A percentile compares a stretch with the other conserved stretches of the same genome.
phyloP scores from a whole-genome alignment of 805 yeast species.

The Isabelozyma rhagii region DNA sequence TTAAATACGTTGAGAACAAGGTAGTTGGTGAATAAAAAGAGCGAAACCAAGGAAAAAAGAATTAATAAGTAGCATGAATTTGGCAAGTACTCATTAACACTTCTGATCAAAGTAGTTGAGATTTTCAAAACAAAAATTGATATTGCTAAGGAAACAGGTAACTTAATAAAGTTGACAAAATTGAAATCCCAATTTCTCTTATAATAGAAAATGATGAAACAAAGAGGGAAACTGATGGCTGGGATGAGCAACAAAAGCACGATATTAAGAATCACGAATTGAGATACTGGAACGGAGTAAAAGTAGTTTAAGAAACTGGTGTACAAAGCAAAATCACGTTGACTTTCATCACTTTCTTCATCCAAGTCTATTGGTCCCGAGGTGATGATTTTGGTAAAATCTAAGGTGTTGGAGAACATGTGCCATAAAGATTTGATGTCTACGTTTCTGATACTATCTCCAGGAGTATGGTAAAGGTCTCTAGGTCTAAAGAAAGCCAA shows the following conservation, averaged over 20 bases:
- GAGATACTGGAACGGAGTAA: constrained; percentile 53
- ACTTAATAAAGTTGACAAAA: constrained; percentile 44
- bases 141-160: constrained; percentile 54
- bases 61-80: constrained; percentile 40
- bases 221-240: constrained; percentile 43
- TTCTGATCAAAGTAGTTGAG: constrained; percentile 14
- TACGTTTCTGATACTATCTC: constrained; percentile 66
- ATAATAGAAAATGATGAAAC: constrained; percentile 44
- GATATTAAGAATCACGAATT: constrained; percentile 51
- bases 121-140: constrained; percentile 35
- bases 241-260: constrained; percentile 56
- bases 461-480: constrained; percentile 73
- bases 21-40: constrained; percentile 54
- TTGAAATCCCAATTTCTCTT: constrained; percentile 45
- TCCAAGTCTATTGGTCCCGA: constrained; percentile 31
- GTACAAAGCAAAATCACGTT: constrained; percentile 48
- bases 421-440: constrained; percentile 74
- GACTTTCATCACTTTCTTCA: constrained; percentile 8
- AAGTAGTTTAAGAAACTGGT: constrained; percentile 61
- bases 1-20: constrained; percentile 47
- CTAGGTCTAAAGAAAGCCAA: constrained; percentile 87
- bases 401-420: constrained; percentile 73
- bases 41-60: constrained; percentile 37
- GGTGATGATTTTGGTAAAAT: constrained; percentile 46
- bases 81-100: constrained; percentile 30